Base-by-base conservation (phyloP, 129 eudicot genomes). In the Helianthus tuberosus region DNA sequence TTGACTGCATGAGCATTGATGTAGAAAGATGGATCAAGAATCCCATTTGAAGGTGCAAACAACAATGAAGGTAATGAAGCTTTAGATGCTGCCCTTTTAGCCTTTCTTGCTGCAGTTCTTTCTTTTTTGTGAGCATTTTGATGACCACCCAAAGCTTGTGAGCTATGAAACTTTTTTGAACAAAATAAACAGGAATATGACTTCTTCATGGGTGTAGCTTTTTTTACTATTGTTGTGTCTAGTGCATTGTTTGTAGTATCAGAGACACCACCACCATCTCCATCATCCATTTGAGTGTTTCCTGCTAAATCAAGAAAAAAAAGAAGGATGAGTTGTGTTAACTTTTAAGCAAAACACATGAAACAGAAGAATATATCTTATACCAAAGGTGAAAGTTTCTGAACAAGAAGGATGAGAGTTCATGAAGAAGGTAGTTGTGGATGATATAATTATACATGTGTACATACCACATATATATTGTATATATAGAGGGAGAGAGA, bases 51-150 rank as follows among this genome's bases (percentile, higher is more conserved):
- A 29, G 36, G 16, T 32, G 66, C 66, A 61, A 27, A 61, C 44
- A 61, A 61, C 7, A 27, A 60, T 61, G 46, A 15, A 61, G 66
- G 46, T 29, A 61, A 32, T 32, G 9, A 25, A 32, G 66, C 54
- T 23, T 65, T 75, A 43, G 47, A 6, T 38, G 68, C 67, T 14
- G 81, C 82, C 71, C 87, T 87, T 61, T 90, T 87, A 27, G 82
- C 88, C 50, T 77, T 87, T 68, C 86, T 83, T 15, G 91, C 96
- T 5, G 90, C 93, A 29, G 44, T 85, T 79, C 96, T 83, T 66
- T 90, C 96, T 61, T 90, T 90, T 76, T 87, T 87, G 87, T 90
- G 96, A 13, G 96, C 96, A 76, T 90, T 90, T 83, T 90, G 96
- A 69, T 90, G 96, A 41, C 96, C 96, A 10, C 96, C 96, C 11